phyloP scores from a whole-genome alignment of 225 moss, liverwort and hornwort genomes.

The Marchantia polymorpha region DNA sequence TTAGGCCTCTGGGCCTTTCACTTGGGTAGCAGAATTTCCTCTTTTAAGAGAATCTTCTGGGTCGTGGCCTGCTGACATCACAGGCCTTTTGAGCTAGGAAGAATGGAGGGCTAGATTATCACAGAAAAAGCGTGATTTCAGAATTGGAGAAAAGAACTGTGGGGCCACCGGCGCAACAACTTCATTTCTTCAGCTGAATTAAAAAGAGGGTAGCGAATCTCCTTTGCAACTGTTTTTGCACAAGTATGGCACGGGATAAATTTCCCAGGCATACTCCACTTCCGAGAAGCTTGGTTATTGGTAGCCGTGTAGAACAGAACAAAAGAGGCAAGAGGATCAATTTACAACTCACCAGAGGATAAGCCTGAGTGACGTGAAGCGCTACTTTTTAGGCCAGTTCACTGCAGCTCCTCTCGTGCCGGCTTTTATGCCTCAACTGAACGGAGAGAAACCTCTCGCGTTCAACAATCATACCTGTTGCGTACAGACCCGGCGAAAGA shows the following conservation, averaged over 20 bases:
- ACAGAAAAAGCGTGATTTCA: too few species aligned
- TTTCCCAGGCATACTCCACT: neutral
- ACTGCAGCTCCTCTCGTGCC: neutral
- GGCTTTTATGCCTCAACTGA: neutral
- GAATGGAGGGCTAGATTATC: too few species aligned
- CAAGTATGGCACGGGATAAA: neutral
- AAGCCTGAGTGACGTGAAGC: neutral
- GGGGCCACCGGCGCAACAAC: too few species aligned
- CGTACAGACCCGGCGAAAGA: neutral
- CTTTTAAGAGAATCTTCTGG: too few species aligned
- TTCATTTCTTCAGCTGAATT: conserved; percentile 20
- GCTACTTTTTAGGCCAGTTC: neutral
- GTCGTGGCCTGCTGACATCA: too few species aligned
- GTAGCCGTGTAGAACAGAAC: neutral
- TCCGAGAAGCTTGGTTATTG: neutral
- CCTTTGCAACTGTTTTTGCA: conserved; percentile 13
- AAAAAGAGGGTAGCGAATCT: conserved; percentile 42
- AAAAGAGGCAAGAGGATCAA: neutral
- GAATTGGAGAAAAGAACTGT: too few species aligned
- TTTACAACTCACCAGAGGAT: conserved; percentile 8
- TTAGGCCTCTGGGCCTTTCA: too few species aligned
- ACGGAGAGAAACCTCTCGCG: neutral
- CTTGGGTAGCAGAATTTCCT: too few species aligned
- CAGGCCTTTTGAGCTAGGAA: too few species aligned
- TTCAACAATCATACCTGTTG: neutral